phyloP scores from a whole-genome alignment of 2,329 filamentous ascomycete genomes.

The Aureobasidium sp. region DNA sequence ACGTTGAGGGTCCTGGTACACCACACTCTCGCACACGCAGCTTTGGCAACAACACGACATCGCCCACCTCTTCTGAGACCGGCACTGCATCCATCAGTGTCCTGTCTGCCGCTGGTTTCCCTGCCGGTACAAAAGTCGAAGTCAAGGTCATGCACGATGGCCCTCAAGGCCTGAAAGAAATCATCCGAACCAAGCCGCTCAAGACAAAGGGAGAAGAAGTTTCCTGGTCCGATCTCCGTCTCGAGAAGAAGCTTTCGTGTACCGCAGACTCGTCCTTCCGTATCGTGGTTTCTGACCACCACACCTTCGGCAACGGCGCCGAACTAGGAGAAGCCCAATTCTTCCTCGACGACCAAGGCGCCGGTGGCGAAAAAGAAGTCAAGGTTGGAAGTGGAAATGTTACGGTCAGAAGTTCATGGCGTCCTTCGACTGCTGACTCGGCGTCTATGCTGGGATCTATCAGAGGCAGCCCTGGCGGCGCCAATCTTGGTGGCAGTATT shows the following conservation, averaged over 20 bases:
- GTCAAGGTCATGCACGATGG: conserved; percentile 29
- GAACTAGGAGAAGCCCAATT: conserved; percentile 80
- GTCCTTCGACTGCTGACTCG: conserved; percentile 23
- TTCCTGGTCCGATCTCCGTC: conserved; percentile 62
- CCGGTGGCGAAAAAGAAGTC: conserved; percentile 61
- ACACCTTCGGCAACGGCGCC: conserved; percentile 76
- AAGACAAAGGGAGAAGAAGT: conserved; percentile 63
- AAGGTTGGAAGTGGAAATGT: conserved; percentile 71
- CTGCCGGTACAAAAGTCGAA: conserved; percentile 31
- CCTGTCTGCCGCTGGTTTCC: conserved; percentile 70
- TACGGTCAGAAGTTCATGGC: conserved; percentile 66
- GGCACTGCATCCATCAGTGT: conserved; percentile 78
- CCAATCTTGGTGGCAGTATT: neutral
- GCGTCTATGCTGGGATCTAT: neutral
- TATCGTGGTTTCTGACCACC: conserved; percentile 75
- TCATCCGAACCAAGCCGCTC: conserved; percentile 89
- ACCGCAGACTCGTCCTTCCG: conserved; percentile 81
- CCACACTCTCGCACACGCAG: conserved; percentile 44
- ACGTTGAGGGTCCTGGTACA: conserved; percentile 22
- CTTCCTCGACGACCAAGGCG: conserved; percentile 76
- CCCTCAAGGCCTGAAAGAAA: conserved; percentile 62
- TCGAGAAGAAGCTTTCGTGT: conserved; percentile 64
- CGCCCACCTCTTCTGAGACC: conserved; percentile 43
- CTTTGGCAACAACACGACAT: conserved; percentile 30
- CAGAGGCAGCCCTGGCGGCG: conserved; percentile 1